Conservation (phyloP, 352 stramenopile species). For the Pythium oligandrum region DNA sequence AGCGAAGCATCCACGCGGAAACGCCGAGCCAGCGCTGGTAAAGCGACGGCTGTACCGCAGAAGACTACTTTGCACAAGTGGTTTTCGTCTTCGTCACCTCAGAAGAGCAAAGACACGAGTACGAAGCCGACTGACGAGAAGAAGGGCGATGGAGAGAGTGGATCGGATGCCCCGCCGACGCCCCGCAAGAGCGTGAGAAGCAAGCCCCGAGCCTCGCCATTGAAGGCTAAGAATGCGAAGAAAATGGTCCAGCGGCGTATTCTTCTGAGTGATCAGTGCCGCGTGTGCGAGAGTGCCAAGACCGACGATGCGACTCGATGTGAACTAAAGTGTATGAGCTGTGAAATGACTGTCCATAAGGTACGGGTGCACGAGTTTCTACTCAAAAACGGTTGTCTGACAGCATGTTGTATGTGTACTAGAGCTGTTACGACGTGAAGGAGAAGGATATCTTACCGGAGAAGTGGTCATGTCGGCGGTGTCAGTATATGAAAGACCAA, state of each 20-base stretch:
- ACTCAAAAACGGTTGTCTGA: too few relatives aligned
- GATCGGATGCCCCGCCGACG: too few relatives aligned
- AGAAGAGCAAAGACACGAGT: too few relatives aligned
- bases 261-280: slow-evolving; percentile 60
- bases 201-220: too few relatives aligned
- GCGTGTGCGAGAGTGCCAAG: slow-evolving; percentile 52
- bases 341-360: slow-evolving; percentile 70
- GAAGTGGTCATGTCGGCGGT: slow-evolving; percentile 58
- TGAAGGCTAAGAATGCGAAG: slow-evolving; percentile 12
- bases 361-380: slow-evolving; percentile 7
- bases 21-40: neutral
- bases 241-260: slow-evolving; percentile 73
- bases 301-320: slow-evolving; percentile 45
- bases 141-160: too few relatives aligned
- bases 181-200: too few relatives aligned
- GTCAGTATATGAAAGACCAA: slow-evolving; percentile 40
- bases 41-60: slow-evolving; percentile 17
- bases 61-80: slow-evolving; percentile 54
- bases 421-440: slow-evolving; percentile 54
- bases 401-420: too few relatives aligned
- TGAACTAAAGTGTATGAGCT: slow-evolving; percentile 55
- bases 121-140: too few relatives aligned
- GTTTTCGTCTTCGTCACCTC: slow-evolving; percentile 17
- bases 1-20: neutral
- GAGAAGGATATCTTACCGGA: slow-evolving; percentile 23